Conservation (phyloP, 2,329 filamentous ascomycete genomes). For the Hypoxylon sp. region DNA sequence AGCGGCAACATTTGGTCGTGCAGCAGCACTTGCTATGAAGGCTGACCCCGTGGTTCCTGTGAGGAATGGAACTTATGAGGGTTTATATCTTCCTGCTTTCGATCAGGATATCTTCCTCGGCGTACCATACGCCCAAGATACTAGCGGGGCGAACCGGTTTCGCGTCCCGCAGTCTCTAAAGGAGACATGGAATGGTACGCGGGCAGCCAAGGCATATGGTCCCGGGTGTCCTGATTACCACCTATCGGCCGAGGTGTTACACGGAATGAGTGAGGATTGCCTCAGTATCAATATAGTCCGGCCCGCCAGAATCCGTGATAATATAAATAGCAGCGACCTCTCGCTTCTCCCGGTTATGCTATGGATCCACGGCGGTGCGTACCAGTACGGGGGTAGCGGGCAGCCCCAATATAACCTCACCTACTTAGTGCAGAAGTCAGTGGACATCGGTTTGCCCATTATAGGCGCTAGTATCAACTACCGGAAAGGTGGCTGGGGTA, state of each 20-base stretch:
- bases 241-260: conserved; percentile 35
- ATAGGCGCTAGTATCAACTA: conserved; percentile 66
- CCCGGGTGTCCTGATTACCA: conserved; percentile 48
- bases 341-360: conserved; percentile 52
- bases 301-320: conserved; percentile 39
- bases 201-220: conserved; percentile 43
- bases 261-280: conserved; percentile 54
- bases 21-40: conserved; percentile 3
- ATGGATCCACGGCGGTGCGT: conserved; percentile 55
- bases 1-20: background rate
- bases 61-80: conserved; percentile 58
- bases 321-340: conserved; percentile 9
- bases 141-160: conserved; percentile 53
- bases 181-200: conserved; percentile 43
- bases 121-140: conserved; percentile 69
- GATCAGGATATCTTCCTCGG: conserved; percentile 68
- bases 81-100: conserved; percentile 53
- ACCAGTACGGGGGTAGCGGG: conserved; percentile 50
- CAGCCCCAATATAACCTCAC: conserved; percentile 71
- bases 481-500: conserved; percentile 54
- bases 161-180: conserved; percentile 50
- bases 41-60: conserved; percentile 45
- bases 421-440: conserved; percentile 66
- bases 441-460: conserved; percentile 61
- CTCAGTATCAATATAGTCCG: conserved; percentile 55